Base-by-base conservation (phyloP, 176 grass and related monocot species). In the Thalia dealbata region DNA sequence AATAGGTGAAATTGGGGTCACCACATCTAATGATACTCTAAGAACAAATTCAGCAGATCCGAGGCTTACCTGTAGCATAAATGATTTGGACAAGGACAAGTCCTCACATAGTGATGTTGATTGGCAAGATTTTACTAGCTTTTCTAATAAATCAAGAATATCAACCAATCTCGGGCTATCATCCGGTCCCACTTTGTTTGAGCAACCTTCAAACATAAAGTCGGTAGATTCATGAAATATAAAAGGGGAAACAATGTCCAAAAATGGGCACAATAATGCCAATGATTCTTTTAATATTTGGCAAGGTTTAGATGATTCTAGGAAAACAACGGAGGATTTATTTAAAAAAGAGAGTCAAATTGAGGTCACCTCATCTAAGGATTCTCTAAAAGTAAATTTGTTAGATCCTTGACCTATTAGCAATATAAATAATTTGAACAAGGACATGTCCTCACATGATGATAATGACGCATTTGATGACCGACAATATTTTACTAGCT, bases 51-150 rank as follows among this genome's bases (percentile, higher is more conserved):
- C 14, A 73, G 59, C 52, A n/a, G 43, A 78, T 30, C 10, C 62
- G 0, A 16, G 63, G 24, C 27, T 28, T 38, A n/a, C 18, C 7
- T 4, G 18, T 5, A 58, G 22, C 5, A 6, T 16, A 58, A 58
- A 58, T 14, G 54, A 58, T 55, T 56, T 56, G 30, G 22, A n/a
- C 50, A 56, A 59, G 16, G 46, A 38, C 32, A 38, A 38, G 32
- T 38, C 32, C 32, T 38, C 4, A 38, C 32, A 42, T 76, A 61
- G n/a, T 79, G 71, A 78, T 18, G 82, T 76, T 82, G 85, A 75
- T 73, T 92, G 89, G 87, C 81, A 84, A 65, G 81, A 84, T 84
- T 88, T 92, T 78, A 76, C 84, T 76, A 78, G 73, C 81, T 88
- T 76, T 38, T 38, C 32, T 81, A 71, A 74, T 77, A 48, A n/a